A percentile compares a stretch with the other conserved stretches of the same genome.
Evolutionary conservation across 2,329 filamentous ascomycete genomes (phyloP).

Genomic region (Emergomyces pasteurianus): DNA sequence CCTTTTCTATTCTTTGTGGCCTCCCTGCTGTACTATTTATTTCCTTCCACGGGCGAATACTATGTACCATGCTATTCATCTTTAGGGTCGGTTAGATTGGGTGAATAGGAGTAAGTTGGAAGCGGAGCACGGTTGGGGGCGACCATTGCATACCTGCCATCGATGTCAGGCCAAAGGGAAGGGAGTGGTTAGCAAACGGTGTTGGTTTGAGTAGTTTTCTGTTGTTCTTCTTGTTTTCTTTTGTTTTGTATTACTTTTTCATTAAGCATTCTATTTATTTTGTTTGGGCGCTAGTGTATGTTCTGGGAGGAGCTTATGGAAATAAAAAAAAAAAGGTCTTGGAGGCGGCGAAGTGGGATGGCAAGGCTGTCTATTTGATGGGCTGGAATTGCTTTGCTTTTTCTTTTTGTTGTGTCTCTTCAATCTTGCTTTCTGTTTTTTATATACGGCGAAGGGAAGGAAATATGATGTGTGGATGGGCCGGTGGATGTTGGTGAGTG

Average conservation of each 20-base stretch:
- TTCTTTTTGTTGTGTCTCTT: not conserved
- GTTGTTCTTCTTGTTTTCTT: not conserved
- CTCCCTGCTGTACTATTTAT: not conserved
- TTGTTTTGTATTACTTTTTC: not conserved
- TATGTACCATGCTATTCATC: not conserved
- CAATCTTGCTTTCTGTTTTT: not conserved
- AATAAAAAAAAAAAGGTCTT: not conserved
- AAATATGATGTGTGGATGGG: too few relatives aligned
- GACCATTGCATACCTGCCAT: not conserved
- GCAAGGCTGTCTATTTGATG: not conserved
- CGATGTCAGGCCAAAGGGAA: too few relatives aligned
- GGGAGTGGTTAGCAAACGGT: not conserved
- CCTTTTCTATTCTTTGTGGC: constrained; percentile 5
- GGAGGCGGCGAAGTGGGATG: not conserved
- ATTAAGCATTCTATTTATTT: not conserved
- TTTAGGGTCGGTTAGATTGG: not conserved
- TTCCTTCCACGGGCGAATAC: not conserved
- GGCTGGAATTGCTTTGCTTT: not conserved
- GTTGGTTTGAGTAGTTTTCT: not conserved
- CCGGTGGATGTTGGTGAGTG: too few relatives aligned
- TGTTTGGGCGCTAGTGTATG: too few relatives aligned
- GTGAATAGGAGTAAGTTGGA: not conserved
- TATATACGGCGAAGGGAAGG: not conserved
- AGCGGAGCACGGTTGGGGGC: not conserved
- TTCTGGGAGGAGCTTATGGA: not conserved